phyloP scores from a whole-genome alignment of 2,329 filamentous ascomycete genomes.

The Alternaria sp. region DNA sequence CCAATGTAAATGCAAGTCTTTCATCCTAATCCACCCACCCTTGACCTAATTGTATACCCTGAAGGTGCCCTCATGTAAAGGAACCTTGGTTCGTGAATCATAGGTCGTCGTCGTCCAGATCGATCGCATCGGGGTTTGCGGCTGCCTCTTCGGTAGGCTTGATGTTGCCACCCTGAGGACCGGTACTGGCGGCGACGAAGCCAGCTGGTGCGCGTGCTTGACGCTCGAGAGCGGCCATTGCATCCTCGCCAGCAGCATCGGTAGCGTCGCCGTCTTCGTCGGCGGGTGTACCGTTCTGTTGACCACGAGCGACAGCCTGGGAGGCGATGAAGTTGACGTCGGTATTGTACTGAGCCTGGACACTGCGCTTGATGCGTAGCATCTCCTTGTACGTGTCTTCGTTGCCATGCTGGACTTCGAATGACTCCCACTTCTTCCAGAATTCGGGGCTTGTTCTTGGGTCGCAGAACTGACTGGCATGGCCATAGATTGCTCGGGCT shows the following conservation, averaged over 20 bases:
- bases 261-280: slow-evolving; percentile 47
- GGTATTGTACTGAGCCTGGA: slow-evolving; percentile 97
- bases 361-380: slow-evolving; percentile 95
- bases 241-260: slow-evolving; percentile 67
- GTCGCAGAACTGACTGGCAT: slow-evolving; percentile 97
- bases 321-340: slow-evolving; percentile 98
- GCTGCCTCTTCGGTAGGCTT: slow-evolving; percentile 52
- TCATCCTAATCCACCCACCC: slow-evolving; percentile 12
- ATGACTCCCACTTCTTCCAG: slow-evolving; percentile 96
- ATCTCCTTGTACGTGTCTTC: slow-evolving; percentile 99
- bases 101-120: slow-evolving; percentile 66
- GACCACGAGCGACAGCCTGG: slow-evolving; percentile 84
- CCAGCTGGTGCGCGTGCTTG: slow-evolving; percentile 87
- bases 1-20: slow-evolving; percentile 17
- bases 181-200: slow-evolving; percentile 86
- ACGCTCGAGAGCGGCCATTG: slow-evolving; percentile 87
- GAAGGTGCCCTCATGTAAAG: background rate
- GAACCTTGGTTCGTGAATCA: slow-evolving; percentile 33
- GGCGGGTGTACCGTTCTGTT: slow-evolving; percentile 60
- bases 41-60: background rate
- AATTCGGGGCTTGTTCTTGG: slow-evolving; percentile 87
- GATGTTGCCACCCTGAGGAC: slow-evolving; percentile 68
- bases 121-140: slow-evolving; percentile 84
- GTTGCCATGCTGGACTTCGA: slow-evolving; percentile 97
- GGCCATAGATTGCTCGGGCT: slow-evolving; percentile 92